Evolutionary conservation across 2,329 filamentous ascomycete genomes (phyloP), one percentile per base, ranked within the genome.

Genomic region (Aspergillus fumigatus): DNA sequence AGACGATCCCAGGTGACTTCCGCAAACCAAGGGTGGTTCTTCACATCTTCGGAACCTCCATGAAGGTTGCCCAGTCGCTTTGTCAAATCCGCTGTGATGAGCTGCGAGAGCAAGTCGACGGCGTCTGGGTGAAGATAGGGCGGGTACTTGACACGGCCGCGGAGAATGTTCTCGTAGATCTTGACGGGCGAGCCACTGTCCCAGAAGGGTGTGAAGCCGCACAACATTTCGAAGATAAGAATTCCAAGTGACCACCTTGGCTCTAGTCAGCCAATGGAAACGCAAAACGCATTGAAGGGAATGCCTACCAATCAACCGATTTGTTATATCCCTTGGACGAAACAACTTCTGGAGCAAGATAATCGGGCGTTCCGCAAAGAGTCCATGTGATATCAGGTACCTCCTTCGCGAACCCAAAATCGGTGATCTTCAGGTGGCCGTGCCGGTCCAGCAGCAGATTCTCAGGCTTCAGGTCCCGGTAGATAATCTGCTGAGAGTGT

Each of bases 381-480:
- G 94, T 99, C 94, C 94, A 99, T 45, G 94, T 99, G 77, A 97
- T 97, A 81, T 99, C 94, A 17, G 92, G 92, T 26, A 99, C 94
- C 65, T 92, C 90, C 80, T 99, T 99, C 51, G 94, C 94, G 71
- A 99, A 99, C 2, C 94, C 94, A 77, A 99, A 99, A 79, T 99
- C 93, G 17, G 92, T 97, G 70, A 97, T 97, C 76, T 97, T 97
- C 62, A 97, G 81, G 74, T 97, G 93, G 21, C 92, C 93, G 73
- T 97, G 92, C 65, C 92, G 85, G 76, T 97, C 92, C 52, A 97
- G 83, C 23, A 97, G 82, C 69, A 97, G 77, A 73, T 97, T 97
- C 75, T 97, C 93, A 3, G 92, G 92, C 76, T 99, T 99, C 65
- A 99, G 77, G 75, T 99, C 94, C 70, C 94, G 88, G 78, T 99